phyloP scores from a whole-genome alignment of 2,329 filamentous ascomycete species.

The Beauveria bassiana region DNA sequence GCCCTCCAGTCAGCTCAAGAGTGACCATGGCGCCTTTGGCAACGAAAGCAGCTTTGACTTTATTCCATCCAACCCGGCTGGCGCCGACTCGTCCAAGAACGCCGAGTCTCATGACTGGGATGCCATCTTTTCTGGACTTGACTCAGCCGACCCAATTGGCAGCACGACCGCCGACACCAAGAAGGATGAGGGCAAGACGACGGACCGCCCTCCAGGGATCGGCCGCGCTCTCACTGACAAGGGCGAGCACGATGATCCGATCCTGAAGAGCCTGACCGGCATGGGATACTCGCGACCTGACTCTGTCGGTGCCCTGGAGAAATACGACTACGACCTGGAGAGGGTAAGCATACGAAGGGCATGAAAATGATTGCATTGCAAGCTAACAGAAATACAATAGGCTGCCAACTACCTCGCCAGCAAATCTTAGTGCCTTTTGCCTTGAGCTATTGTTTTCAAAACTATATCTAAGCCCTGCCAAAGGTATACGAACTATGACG shows the following conservation, averaged over 20 bases:
- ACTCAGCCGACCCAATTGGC: constrained; percentile 38
- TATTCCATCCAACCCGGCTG: constrained; percentile 32
- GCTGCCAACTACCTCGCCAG: constrained; percentile 50
- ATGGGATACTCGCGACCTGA: constrained; percentile 80
- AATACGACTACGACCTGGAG: constrained; percentile 93
- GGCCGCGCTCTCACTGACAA: constrained; percentile 65
- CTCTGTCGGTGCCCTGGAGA: constrained; percentile 75
- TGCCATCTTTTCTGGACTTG: constrained; percentile 78
- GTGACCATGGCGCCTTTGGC: constrained; percentile 43
- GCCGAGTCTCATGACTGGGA: constrained; percentile 78
- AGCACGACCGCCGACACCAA: constrained; percentile 21
- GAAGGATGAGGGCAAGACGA: background rate
- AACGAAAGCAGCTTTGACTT: constrained; percentile 55
- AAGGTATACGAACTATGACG: background rate
- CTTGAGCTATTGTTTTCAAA: background rate
- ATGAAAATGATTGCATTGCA: constrained; percentile 18
- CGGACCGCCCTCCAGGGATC: constrained; percentile 21
- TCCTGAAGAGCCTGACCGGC: constrained; percentile 76
- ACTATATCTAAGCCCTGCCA: background rate
- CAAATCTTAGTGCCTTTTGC: constrained; percentile 35
- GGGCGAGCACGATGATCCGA: constrained; percentile 82
- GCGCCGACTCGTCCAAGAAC: constrained; percentile 26
- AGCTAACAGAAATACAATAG: constrained; percentile 19
- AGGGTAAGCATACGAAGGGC: constrained; percentile 48
- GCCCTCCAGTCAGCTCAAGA: constrained; percentile 48